Evolutionary conservation across 768 basidiomycete species (phyloP), one percentile per base, ranked within the genome.

Genomic region (Serendipita sp.): DNA sequence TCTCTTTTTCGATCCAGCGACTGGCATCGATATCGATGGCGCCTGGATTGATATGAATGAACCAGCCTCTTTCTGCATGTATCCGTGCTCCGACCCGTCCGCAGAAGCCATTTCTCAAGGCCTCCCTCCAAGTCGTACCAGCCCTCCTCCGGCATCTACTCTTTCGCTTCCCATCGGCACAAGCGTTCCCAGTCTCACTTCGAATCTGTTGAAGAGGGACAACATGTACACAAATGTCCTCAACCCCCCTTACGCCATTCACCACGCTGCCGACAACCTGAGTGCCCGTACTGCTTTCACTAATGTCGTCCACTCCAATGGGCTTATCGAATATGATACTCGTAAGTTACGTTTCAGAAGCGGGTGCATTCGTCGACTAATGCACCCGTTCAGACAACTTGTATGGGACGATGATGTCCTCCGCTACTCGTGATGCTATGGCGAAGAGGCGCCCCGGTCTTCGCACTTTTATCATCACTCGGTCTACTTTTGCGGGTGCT

Each of bases 371-470:
- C 30, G 8, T 23, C 1, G 23, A 23, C 23, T 16, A 36, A 0
- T 46, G 28, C 44, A 13, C 15, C 15, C 23, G 78, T 1, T 41
- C 80, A 15, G 87, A 88, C 72, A 88, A 85, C 71, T 67, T 88
- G 65, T 88, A 81, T 78, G 86, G 86, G 16, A 71, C 83, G 69
- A 84, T 87, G 83, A 84, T 86, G 70, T 85, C 83, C 68, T 80
- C 80, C 67, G 75, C 86, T 0, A 85, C 86, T 3, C 77, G 85
- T 73, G 72, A 80, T 28, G 85, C 85, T 3, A 65, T 88, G 47
- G 75, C 78, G 68, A 70, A 78, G 3, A 73, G 88, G 63, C 73
- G 78, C 2, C 78, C 83, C 2, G 81, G 81, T 2, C 79, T 81
- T 70, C 78, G 87, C 4, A 88, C 88, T 1, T 90, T 74, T 70